A percentile compares a stretch with the other conserved stretches of the same genome.
These are phyloP conservation scores for Populus hybrid DNA, from an alignment of 441 rosid genomes.

Conservation along the genomic window DNA sequence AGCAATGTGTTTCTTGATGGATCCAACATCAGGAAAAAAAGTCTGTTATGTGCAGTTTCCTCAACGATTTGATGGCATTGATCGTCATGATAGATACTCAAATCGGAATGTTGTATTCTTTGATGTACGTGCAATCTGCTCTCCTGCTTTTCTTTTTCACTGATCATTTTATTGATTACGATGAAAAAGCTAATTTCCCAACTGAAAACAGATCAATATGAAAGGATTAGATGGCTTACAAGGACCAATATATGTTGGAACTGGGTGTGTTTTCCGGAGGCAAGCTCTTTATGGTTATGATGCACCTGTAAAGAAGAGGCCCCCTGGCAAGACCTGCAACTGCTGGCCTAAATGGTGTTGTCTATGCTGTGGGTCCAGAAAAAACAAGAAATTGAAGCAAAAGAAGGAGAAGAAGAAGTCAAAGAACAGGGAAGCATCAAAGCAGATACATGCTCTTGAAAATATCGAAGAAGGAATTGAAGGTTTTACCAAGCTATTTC, in stretches of 20 bases:
- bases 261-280: conserved; percentile 96
- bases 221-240: conserved; percentile 95
- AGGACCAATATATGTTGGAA: conserved; percentile 98
- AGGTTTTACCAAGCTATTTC: conserved; percentile 33
- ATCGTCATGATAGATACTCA: conserved; percentile 87
- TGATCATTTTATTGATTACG: neutral
- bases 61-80: conserved; percentile 94
- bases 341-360: conserved; percentile 96
- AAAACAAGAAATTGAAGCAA: conserved; percentile 46
- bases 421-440: conserved; percentile 50
- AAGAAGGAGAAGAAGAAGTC: conserved; percentile 47
- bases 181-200: neutral
- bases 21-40: conserved; percentile 80
- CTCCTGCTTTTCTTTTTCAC: neutral
- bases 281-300: conserved; percentile 91
- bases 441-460: conserved; percentile 78
- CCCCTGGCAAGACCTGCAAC: conserved; percentile 76
- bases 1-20: conserved; percentile 99
- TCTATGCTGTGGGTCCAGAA: conserved; percentile 52
- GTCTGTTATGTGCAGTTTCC: conserved; percentile 95
- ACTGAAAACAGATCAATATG: conserved; percentile 77
- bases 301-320: conserved; percentile 78
- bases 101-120: conserved; percentile 92
- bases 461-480: conserved; percentile 77
- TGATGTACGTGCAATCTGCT: conserved; percentile 55